Evolutionary conservation across 139 green algal species (phyloP), one percentile per base, ranked within the genome.

Genomic region (Chlamydomonas schloesseri): DNA sequence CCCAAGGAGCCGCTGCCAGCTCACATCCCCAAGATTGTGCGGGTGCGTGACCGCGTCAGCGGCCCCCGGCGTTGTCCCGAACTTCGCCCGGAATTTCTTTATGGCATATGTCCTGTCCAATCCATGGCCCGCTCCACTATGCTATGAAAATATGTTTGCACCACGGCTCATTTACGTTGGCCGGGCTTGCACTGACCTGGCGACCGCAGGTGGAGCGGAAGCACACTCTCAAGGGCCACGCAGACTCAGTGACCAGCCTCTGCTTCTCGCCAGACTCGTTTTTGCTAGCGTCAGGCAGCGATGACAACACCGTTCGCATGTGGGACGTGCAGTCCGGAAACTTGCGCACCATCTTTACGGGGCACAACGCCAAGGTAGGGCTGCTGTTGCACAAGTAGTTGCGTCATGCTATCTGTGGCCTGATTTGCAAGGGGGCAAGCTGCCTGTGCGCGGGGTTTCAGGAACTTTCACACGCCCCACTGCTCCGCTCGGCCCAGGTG

Each of bases 251-350:
- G 26, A 77, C 64, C 53, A 75, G 73, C 36, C 46, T 92, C 10
- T 71, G 62, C 47, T 92, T 92, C 55, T 90, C 86, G 11, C 89
- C 89, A 20, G 89, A 92, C 55, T 84, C 75, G 1, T 78, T 89
- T 4, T 18, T 82, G 21, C n/a, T 92, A 57, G 86, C 89, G 37
- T 86, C 71, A 31, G 89, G 89, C 37, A 84, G 71, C 31, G 86
- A 92, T 65, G 89, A 92, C 58, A 90, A 89, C 47, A 92, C 89
- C 33, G 82, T 92, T 55, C 81, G 89, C 29, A 62, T 90, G 64
- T 92, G 89, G 89, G 89, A 92, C 58, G 68, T 78, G 3, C 60
- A 70, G 29, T 85, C 47, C 17, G 89, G 89, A 4, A 88, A 88
- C 69, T 62, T 92, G 60, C 82, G 77, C 55, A 90, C 71, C 53